A percentile compares a stretch with the other conserved stretches of the same genome.
These are phyloP conservation scores for Quillaja saponaria DNA, from an alignment of 306 rosid genomes.

Conservation along the genomic window DNA sequence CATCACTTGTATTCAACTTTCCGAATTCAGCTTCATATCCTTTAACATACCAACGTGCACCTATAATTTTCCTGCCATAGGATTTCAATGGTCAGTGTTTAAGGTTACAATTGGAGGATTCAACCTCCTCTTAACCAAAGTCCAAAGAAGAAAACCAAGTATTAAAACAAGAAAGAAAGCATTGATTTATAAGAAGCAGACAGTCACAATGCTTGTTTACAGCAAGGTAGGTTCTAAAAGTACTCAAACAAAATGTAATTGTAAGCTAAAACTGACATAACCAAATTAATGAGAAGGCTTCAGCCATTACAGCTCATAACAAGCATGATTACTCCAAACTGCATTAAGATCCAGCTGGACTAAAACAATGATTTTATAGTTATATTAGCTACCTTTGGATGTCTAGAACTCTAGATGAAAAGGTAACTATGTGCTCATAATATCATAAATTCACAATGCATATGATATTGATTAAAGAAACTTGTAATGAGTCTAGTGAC, in stretches of 20 bases:
- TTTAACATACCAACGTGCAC: slow-evolving; percentile 67
- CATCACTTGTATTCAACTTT: slow-evolving; percentile 39
- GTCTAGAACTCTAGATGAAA: too few relatives aligned
- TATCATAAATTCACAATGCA: too few relatives aligned
- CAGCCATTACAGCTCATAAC: neutral
- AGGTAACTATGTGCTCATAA: too few relatives aligned
- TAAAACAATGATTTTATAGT: too few relatives aligned
- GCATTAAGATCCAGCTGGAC: neutral
- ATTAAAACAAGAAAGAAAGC: neutral
- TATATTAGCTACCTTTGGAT: too few relatives aligned
- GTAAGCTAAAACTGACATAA: too few relatives aligned
- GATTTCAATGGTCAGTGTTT: neutral
- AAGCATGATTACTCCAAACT: neutral
- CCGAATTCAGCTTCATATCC: slow-evolving; percentile 73
- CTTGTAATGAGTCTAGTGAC: too few relatives aligned
- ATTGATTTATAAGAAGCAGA: neutral
- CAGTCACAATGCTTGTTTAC: neutral
- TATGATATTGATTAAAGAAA: too few relatives aligned
- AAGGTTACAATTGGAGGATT: neutral
- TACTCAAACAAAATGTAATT: too few relatives aligned
- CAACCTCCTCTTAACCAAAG: neutral
- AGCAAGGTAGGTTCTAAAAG: neutral
- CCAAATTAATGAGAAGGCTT: too few relatives aligned
- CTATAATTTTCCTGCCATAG: slow-evolving; percentile 59
- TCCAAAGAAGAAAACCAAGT: neutral